Base-by-base conservation (phyloP, 768 basidiomycete species). In the Lanmaoa rubissima region DNA sequence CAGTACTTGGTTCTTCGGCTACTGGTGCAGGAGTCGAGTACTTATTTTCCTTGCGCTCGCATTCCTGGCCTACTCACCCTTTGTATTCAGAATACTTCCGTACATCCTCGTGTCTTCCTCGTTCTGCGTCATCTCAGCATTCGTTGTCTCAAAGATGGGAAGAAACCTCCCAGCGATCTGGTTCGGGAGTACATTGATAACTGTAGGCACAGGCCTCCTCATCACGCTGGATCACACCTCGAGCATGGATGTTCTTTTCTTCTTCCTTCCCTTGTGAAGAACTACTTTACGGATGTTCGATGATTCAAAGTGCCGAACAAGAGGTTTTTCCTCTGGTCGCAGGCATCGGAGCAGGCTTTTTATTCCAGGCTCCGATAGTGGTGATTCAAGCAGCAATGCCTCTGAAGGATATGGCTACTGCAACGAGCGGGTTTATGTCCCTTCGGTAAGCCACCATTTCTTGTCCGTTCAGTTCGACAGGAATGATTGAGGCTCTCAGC, bases 361-460 rank as follows among this genome's bases (percentile, higher is more conserved):
- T 91, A 41, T 87, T 87, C 77, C 82, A 84, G 75, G 67, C 72
- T 1, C 89, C 88, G 1, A 72, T 91, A 14, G 87, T 91, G 55
- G 87, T 79, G 11, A 71, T 93, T n/a, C 92, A 94, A 70, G 88
- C 90, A 14, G 85, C 90, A 0, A 94, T 94, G 90, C 92, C 92
- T 2, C 66, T 87, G 26, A 85, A 84, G 58, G 89, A 92, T 60
- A 92, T 93, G 89, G 90, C 91, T 1, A 89, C 90, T 79, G 88
- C 4, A 66, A 89, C 57, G 83, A 85, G 84, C 1, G 82, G 88
- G 0, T 88, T 86, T 61, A 80, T 81, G 24, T 86, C 93, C 66
- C 76, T 92, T 59, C 79, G 88, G 83, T 83, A 65, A 36, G 48
- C 16, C 13, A 32, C 3, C 1, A 5, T 19, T 17, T 2, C 8